These are phyloP conservation scores for Acanthamoeba healyi DNA, from an alignment of 208 protist genomes.

Conservation along the genomic window DNA sequence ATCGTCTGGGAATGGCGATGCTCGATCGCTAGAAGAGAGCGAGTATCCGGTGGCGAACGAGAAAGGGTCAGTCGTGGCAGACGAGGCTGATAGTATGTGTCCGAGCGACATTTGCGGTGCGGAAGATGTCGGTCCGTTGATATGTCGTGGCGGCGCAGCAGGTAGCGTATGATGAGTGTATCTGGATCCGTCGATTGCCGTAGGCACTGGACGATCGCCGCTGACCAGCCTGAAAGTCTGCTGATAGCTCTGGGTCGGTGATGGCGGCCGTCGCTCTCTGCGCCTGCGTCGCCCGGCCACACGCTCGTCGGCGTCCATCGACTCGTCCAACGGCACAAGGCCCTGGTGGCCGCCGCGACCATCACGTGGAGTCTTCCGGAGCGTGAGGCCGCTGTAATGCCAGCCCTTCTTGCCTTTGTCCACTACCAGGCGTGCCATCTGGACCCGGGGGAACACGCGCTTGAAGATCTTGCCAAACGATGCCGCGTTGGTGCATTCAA, in stretches of 20 bases:
- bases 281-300: neutral
- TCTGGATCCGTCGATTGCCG: no score
- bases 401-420: slow-evolving; percentile 51
- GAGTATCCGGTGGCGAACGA: no score
- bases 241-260: neutral
- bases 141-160: no score
- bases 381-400: slow-evolving; percentile 22
- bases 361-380: neutral
- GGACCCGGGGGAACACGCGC: slow-evolving; percentile 13
- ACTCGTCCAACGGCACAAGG: neutral
- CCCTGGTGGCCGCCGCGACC: neutral
- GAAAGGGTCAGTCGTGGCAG: no score
- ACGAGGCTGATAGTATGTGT: no score
- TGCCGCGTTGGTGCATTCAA: slow-evolving; percentile 23
- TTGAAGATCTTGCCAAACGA: slow-evolving; percentile 40
- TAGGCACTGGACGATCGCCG: no score
- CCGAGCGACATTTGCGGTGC: no score
- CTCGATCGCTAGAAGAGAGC: no score
- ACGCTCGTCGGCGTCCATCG: neutral
- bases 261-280: neutral
- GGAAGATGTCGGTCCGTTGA: no score
- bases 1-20: no score
- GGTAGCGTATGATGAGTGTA: no score
- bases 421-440: slow-evolving; percentile 17
- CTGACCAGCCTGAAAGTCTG: no score